A percentile compares a stretch with the other conserved stretches of the same genome.
Evolutionary conservation across 768 basidiomycete species (phyloP).

Genomic region (Lentinula aciculospora): DNA sequence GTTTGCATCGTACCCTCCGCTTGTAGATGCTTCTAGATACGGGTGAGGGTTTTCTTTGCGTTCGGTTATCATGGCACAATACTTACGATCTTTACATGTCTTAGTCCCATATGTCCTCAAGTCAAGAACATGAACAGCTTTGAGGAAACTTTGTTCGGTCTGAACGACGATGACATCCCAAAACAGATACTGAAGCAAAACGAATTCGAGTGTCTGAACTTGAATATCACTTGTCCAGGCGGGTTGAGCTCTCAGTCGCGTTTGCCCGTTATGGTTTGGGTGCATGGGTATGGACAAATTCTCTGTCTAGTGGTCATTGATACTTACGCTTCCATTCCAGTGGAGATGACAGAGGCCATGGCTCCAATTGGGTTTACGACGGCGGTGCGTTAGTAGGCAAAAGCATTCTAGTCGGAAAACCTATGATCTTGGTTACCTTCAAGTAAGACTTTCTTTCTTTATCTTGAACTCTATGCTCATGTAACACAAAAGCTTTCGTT

Average conservation of each 20-base stretch:
- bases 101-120: conserved; percentile 76
- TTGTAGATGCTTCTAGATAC: conserved; percentile 57
- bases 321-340: conserved; percentile 29
- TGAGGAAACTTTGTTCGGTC: conserved; percentile 60
- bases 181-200: conserved; percentile 53
- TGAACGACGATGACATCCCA: conserved; percentile 47
- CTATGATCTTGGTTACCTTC: conserved; percentile 66
- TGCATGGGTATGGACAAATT: conserved; percentile 62
- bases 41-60: conserved; percentile 43
- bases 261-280: conserved; percentile 78
- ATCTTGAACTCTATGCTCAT: conserved; percentile 8
- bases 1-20: conserved; percentile 47
- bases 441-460: conserved; percentile 45
- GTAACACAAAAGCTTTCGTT: conserved; percentile 49
- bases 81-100: background rate
- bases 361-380: conserved; percentile 75
- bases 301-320: conserved; percentile 2
- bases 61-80: background rate
- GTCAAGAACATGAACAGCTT: conserved; percentile 32
- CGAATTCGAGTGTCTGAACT: conserved; percentile 76
- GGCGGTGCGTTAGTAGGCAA: conserved; percentile 67
- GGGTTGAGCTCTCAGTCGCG: conserved; percentile 45
- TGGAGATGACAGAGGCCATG: conserved; percentile 67
- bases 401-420: conserved; percentile 56
- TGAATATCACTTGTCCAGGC: conserved; percentile 75